These are phyloP conservation scores for Erysimum pusillum DNA, from an alignment of 441 rosid species.

Conservation along the genomic window DNA sequence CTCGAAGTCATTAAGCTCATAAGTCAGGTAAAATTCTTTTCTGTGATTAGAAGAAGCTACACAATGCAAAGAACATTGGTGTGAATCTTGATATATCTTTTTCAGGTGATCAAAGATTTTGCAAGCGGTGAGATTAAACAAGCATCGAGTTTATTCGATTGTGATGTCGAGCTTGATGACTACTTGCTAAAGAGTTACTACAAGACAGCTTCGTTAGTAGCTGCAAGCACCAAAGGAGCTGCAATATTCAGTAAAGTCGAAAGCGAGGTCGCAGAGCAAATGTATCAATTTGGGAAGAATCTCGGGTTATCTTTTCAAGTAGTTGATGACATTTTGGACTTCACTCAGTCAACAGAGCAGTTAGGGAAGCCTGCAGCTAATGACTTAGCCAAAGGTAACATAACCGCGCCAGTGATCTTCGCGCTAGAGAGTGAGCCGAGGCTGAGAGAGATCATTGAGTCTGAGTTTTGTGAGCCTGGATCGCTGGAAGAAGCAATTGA, in stretches of 20 bases:
- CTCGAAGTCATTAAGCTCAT: constrained; percentile 93
- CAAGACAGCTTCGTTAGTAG: constrained; percentile 89
- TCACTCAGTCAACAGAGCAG: constrained; percentile 90
- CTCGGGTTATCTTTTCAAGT: constrained; percentile 92
- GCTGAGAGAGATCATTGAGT: constrained; percentile 85
- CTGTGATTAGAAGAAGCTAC: neutral
- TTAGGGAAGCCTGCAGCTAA: constrained; percentile 90
- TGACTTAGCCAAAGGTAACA: constrained; percentile 85
- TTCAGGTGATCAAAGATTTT: constrained; percentile 92
- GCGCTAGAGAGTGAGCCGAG: constrained; percentile 80
- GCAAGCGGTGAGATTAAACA: constrained; percentile 99
- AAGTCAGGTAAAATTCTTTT: constrained; percentile 74
- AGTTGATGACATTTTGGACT: constrained; percentile 90
- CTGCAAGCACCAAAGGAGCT: constrained; percentile 94
- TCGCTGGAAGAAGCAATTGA: constrained; percentile 78
- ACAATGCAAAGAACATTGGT: neutral
- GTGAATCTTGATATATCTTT: constrained; percentile 22
- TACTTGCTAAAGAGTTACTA: constrained; percentile 89
- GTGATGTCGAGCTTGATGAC: constrained; percentile 74
- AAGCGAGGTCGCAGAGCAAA: constrained; percentile 53
- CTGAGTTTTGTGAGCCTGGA: constrained; percentile 83
- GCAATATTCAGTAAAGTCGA: constrained; percentile 84
- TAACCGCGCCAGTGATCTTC: constrained; percentile 89
- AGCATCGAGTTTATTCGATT: constrained; percentile 88
- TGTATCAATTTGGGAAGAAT: constrained; percentile 88